A percentile compares a stretch with the other conserved stretches of the same genome.
These are phyloP conservation scores for Ogataea nonfermentans DNA, from an alignment of 805 yeast genomes.

Conservation along the genomic window DNA sequence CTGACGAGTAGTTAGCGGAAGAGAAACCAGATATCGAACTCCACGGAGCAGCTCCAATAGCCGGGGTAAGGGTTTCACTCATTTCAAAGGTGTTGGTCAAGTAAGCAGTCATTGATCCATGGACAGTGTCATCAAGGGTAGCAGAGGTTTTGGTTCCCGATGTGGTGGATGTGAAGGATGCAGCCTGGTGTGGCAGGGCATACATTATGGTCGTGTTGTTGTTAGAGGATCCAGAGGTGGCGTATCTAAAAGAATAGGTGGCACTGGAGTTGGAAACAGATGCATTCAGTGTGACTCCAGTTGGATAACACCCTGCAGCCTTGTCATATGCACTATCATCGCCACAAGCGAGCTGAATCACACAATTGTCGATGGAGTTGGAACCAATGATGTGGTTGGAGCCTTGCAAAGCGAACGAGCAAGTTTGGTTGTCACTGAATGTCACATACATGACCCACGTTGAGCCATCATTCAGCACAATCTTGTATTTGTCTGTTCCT, in stretches of 20 bases:
- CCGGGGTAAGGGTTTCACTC: slow-evolving; percentile 42
- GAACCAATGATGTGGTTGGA: slow-evolving; percentile 41
- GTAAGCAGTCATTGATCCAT: slow-evolving; percentile 48
- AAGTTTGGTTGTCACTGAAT: slow-evolving; percentile 40
- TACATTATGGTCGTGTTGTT: slow-evolving; percentile 44
- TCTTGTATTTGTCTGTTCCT: slow-evolving; percentile 51
- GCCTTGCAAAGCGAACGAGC: slow-evolving; percentile 27
- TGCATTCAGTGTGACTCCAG: slow-evolving; percentile 45
- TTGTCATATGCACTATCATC: slow-evolving; percentile 47
- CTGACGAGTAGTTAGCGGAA: slow-evolving; percentile 20
- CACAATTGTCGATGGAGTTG: slow-evolving; percentile 44
- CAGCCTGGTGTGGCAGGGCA: slow-evolving; percentile 53
- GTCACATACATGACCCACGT: slow-evolving; percentile 65
- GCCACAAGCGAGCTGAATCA: slow-evolving; percentile 60
- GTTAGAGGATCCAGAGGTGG: slow-evolving; percentile 44
- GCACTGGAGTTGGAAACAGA: slow-evolving; percentile 37
- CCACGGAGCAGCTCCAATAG: slow-evolving; percentile 55
- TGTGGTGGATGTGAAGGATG: slow-evolving; percentile 34
- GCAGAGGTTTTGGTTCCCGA: slow-evolving; percentile 34
- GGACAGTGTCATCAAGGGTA: slow-evolving; percentile 47
- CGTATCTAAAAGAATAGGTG: slow-evolving; percentile 44
- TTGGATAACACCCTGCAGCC: slow-evolving; percentile 63
- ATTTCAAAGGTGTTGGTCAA: slow-evolving; percentile 40
- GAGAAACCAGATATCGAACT: slow-evolving; percentile 41
- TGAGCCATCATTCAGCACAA: slow-evolving; percentile 49